Conservation (phyloP, 1,284 basidiomycete genomes). For the Naganishia cerealis region DNA sequence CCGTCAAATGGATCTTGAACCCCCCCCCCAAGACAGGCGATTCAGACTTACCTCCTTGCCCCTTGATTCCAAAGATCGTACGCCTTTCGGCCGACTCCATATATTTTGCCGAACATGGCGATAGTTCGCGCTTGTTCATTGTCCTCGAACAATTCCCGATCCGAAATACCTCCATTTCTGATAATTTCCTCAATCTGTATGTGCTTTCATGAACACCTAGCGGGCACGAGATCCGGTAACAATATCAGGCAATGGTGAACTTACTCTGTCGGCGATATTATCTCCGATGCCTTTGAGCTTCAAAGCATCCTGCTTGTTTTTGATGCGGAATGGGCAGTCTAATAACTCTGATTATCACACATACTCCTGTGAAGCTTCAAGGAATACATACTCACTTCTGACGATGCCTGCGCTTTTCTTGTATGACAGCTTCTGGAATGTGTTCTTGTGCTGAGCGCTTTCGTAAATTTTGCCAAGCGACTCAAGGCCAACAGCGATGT, state of each 20-base stretch:
- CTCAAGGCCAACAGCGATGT: conserved; percentile 49
- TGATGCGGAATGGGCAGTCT: conserved; percentile 64
- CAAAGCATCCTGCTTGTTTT: conserved; percentile 64
- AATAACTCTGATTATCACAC: conserved; percentile 43
- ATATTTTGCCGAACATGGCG: conserved; percentile 70
- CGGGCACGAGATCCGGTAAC: background rate
- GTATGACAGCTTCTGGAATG: conserved; percentile 46
- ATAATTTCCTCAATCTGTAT: conserved; percentile 51
- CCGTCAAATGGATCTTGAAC: background rate
- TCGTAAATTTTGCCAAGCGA: conserved; percentile 46
- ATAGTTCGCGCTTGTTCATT: conserved; percentile 43
- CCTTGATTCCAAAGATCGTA: conserved; percentile 72
- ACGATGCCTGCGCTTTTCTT: conserved; percentile 45
- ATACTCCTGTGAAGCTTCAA: background rate
- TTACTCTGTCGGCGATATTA: conserved; percentile 72
- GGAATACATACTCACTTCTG: conserved; percentile 38
- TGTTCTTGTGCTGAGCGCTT: conserved; percentile 45
- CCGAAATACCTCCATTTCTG: conserved; percentile 37
- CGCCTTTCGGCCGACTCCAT: conserved; percentile 67
- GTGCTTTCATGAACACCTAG: background rate
- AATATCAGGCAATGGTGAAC: conserved; percentile 25
- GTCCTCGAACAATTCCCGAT: conserved; percentile 48
- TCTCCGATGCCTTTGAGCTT: conserved; percentile 68
- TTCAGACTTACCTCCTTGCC: conserved; percentile 59
- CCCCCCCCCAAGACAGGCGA: background rate